Percentiles rank a stretch among this genome's conserved stretches.
Conservation (phyloP, 768 basidiomycete species). For the Exsudoporus frostii region DNA sequence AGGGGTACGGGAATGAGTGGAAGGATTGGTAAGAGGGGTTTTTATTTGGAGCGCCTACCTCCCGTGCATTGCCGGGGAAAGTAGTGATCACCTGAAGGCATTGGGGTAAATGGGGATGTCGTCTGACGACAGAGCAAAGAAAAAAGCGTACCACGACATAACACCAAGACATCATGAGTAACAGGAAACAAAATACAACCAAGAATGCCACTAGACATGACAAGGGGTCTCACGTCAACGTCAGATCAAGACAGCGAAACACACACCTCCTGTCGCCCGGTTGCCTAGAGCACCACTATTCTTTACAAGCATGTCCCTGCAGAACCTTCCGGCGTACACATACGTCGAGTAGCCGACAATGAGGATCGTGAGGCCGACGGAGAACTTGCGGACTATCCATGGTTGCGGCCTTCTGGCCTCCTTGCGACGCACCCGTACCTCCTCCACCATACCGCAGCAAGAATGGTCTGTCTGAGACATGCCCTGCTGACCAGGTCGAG, state of each 20-base stretch:
- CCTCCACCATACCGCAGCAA: constrained; percentile 54
- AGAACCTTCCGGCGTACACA: constrained; percentile 74
- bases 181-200: constrained; percentile 58
- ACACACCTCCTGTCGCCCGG: constrained; percentile 66
- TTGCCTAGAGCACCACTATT: constrained; percentile 43
- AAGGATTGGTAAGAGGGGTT: background rate
- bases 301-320: constrained; percentile 63
- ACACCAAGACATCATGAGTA: constrained; percentile 74
- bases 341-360: constrained; percentile 70
- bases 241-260: background rate
- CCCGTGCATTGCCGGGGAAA: constrained; percentile 63
- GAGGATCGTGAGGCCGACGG: constrained; percentile 54
- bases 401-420: constrained; percentile 53
- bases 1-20: constrained; percentile 8
- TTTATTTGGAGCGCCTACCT: constrained; percentile 43
- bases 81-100: constrained; percentile 56
- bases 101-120: background rate
- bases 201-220: constrained; percentile 57
- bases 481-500: background rate
- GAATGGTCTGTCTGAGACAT: constrained; percentile 17
- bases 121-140: background rate
- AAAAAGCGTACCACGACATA: constrained; percentile 59
- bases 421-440: constrained; percentile 42
- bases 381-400: constrained; percentile 71
- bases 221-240: constrained; percentile 3